phyloP scores from a whole-genome alignment of 345 rosid genomes.

The Gossypium rotundifolium region DNA sequence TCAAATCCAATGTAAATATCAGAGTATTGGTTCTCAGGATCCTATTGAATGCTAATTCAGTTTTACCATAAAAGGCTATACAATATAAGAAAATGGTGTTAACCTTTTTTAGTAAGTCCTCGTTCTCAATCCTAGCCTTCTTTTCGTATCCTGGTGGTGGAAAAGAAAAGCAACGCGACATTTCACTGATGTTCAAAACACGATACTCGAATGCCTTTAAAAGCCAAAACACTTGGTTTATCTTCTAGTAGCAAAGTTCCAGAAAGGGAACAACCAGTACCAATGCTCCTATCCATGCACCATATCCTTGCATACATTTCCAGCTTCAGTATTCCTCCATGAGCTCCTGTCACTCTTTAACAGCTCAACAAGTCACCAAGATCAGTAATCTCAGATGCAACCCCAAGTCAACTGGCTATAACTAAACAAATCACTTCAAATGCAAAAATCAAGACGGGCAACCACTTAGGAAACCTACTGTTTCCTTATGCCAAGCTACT shows the following conservation, averaged over 20 bases:
- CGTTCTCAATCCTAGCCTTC: constrained; percentile 51
- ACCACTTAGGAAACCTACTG: constrained; percentile 14
- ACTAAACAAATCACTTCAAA: constrained; percentile 16
- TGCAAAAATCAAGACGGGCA: background rate
- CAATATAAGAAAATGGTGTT: constrained; percentile 11
- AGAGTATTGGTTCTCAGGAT: background rate
- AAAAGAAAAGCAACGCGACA: constrained; percentile 99
- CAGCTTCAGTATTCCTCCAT: constrained; percentile 36
- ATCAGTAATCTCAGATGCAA: constrained; percentile 11
- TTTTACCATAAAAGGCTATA: background rate
- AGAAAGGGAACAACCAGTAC: constrained; percentile 43
- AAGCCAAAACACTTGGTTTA: constrained; percentile 30
- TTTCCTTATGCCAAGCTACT: no score
- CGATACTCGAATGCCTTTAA: constrained; percentile 15
- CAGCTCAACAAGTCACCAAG: constrained; percentile 12
- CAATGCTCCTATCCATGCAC: constrained; percentile 54
- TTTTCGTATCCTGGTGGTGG: constrained; percentile 97
- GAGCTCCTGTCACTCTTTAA: constrained; percentile 19
- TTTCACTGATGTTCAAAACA: constrained; percentile 38
- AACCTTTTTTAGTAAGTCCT: constrained; percentile 70
- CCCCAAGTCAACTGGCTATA: constrained; percentile 13
- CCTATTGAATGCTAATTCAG: constrained; percentile 1
- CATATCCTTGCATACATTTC: constrained; percentile 60
- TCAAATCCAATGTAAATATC: background rate
- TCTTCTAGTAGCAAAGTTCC: constrained; percentile 41